Evolutionary conservation across 768 basidiomycete genomes (phyloP).

Genomic region (Hypsizygus marmoreus): DNA sequence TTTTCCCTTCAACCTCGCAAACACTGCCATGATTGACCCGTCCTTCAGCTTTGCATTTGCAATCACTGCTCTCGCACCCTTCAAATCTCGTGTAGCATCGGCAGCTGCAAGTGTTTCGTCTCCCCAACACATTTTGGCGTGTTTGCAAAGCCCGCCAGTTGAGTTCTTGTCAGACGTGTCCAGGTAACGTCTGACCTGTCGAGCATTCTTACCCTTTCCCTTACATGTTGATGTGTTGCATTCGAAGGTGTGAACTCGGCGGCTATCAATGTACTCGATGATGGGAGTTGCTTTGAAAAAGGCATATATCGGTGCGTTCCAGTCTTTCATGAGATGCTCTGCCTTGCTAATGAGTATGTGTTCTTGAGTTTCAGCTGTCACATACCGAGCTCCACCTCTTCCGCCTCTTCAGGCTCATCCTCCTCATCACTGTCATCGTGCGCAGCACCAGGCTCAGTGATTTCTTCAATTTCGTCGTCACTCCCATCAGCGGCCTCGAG

Average conservation of each 20-base stretch:
- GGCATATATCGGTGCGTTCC: conserved; percentile 28
- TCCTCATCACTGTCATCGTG: too few species aligned
- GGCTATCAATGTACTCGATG: conserved; percentile 20
- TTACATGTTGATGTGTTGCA: conserved; percentile 23
- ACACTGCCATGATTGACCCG: conserved; percentile 23
- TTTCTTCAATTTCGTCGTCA: background rate
- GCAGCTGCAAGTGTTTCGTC: conserved; percentile 23
- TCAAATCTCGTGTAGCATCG: conserved; percentile 8
- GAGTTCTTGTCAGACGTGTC: conserved; percentile 24
- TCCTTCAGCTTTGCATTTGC: background rate
- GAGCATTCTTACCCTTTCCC: background rate
- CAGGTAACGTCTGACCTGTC: conserved; percentile 19
- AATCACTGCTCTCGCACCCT: background rate
- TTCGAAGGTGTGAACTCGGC: conserved; percentile 22
- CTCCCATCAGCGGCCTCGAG: background rate
- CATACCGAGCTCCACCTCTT: conserved; percentile 1
- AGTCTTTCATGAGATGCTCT: conserved; percentile 24
- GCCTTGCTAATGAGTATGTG: background rate
- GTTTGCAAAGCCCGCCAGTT: conserved; percentile 30
- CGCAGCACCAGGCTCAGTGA: too few species aligned
- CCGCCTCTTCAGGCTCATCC: too few species aligned
- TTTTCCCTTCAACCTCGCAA: conserved; percentile 23
- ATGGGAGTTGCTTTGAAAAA: conserved; percentile 23
- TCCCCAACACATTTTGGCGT: conserved; percentile 32
- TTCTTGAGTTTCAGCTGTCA: background rate